Evolutionary conservation across 2,329 filamentous ascomycete species (phyloP).

Genomic region (Coleophoma eucalyptorum): DNA sequence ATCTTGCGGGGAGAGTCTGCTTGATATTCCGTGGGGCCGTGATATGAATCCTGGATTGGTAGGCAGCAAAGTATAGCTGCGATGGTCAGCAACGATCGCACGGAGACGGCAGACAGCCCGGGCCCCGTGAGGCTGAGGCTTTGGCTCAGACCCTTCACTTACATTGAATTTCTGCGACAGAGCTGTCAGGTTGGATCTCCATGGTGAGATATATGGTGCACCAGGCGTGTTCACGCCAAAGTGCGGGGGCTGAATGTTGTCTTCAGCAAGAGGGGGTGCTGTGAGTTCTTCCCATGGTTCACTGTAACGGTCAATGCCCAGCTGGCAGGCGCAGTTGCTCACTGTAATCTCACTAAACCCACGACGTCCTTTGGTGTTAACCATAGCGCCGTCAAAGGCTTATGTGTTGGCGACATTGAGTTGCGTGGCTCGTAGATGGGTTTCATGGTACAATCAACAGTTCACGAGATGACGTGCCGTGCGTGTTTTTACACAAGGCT

Average conservation of each 20-base stretch:
- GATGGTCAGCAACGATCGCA: neutral
- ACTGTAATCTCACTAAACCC: neutral
- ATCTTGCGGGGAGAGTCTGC: slow-evolving; percentile 43
- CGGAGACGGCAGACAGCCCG: too few species aligned
- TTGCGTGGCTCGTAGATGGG: neutral
- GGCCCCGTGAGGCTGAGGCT: neutral
- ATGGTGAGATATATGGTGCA: slow-evolving; percentile 14
- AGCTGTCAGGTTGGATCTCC: slow-evolving; percentile 52
- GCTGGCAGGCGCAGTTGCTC: neutral
- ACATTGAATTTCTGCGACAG: slow-evolving; percentile 56
- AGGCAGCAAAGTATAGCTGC: slow-evolving; percentile 59
- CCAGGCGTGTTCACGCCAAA: neutral
- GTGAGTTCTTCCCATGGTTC: neutral
- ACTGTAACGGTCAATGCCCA: neutral
- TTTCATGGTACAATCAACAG: too few species aligned
- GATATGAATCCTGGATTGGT: slow-evolving; percentile 52
- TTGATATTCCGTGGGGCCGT: slow-evolving; percentile 45
- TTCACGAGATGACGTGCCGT: too few species aligned
- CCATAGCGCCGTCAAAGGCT: neutral
- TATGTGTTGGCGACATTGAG: neutral
- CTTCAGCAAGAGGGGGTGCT: neutral
- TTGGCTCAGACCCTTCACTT: slow-evolving; percentile 10
- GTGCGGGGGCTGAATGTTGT: neutral
- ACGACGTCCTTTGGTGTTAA: neutral
- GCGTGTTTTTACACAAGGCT: too few species aligned